Evolutionary conservation across 2,329 filamentous ascomycete genomes (phyloP).

Genomic region (Colletotrichum camelliae): DNA sequence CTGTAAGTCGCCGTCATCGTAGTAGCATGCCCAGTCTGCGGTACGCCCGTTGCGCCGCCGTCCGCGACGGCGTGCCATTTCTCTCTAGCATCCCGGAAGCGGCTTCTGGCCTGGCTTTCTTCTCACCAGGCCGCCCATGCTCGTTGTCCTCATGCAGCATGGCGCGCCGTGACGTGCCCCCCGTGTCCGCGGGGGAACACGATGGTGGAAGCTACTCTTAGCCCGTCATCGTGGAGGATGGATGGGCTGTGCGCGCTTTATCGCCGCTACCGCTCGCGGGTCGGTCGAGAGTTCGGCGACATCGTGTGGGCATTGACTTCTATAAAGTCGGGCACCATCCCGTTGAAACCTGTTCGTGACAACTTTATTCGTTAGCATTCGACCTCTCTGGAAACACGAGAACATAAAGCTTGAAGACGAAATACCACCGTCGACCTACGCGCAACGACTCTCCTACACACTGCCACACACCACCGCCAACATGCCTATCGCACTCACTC

Average conservation of each 20-base stretch:
- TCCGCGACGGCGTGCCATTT: neutral
- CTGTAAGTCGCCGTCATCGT: slow-evolving; percentile 17
- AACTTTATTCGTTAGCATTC: neutral
- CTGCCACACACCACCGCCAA: slow-evolving; percentile 22
- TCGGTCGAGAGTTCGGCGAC: slow-evolving; percentile 7
- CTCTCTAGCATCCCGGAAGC: slow-evolving; percentile 11
- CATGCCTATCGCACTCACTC: slow-evolving; percentile 44
- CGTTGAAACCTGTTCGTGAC: slow-evolving; percentile 11
- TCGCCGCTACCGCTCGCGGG: slow-evolving; percentile 11
- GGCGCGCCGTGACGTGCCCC: slow-evolving; percentile 14
- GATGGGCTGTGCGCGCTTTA: neutral
- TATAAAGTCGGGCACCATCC: slow-evolving; percentile 14
- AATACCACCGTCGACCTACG: neutral
- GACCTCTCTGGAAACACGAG: neutral
- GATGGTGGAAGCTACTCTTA: neutral
- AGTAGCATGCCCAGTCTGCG: neutral
- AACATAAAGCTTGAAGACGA: neutral
- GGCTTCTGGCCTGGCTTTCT: neutral
- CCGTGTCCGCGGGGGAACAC: neutral
- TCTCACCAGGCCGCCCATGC: neutral
- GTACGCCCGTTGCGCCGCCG: slow-evolving; percentile 19
- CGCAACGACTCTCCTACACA: neutral
- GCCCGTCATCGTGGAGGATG: slow-evolving; percentile 14
- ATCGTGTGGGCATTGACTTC: slow-evolving; percentile 16
- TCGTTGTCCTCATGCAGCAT: slow-evolving; percentile 3